Base-by-base conservation (phyloP, 352 stramenopile species). In the Peronospora farinosa region DNA sequence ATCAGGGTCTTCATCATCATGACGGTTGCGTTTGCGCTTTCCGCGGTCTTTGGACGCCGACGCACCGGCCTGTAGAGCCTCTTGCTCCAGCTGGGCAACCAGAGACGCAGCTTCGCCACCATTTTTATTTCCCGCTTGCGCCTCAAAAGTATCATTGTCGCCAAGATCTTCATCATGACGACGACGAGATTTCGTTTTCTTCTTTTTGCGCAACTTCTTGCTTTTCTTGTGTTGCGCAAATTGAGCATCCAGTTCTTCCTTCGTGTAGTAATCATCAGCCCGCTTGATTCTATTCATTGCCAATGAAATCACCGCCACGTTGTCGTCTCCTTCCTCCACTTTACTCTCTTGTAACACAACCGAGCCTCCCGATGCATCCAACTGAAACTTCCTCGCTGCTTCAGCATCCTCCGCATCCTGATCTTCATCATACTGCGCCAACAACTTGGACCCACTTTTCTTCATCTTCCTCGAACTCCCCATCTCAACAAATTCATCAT, bases 401-500 rank as follows among this genome's bases (percentile, higher is more conserved):
- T 78, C 60, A 0, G 49, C 59, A 7, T 67, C 61, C 32, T 46
- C 51, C 13, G 63, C 61, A 21, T 95, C 79, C 15, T 83, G 64
- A 1, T 95, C 84, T 54, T 95, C 79, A 44, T 96, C 86, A 55
- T 96, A 96, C n/a, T 96, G 88, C 0, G 77, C 68, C 32, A 96
- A 42, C 21, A 96, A 44, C 19, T 74, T 76, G 0, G 32, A 47
- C 10, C 64, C 61, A 15, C 36, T 63, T 40, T 74, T 77, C 36
- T 62, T 72, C 33, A 61, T 64, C 51, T 76, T 75, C 7, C 50
- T 31, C 13, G 46, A 33, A 16, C 56, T 58, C n/a, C 78, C 70
- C 51, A 90, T 69, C 48, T 90, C 74, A 53, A 97, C 76, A 65
- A 98, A 98, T 67, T 98, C 96, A 52, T 98, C 94, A 66, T 98